Evolutionary conservation across 139 green algal species (phyloP).

Genomic region (Parachlorella kessleri): DNA sequence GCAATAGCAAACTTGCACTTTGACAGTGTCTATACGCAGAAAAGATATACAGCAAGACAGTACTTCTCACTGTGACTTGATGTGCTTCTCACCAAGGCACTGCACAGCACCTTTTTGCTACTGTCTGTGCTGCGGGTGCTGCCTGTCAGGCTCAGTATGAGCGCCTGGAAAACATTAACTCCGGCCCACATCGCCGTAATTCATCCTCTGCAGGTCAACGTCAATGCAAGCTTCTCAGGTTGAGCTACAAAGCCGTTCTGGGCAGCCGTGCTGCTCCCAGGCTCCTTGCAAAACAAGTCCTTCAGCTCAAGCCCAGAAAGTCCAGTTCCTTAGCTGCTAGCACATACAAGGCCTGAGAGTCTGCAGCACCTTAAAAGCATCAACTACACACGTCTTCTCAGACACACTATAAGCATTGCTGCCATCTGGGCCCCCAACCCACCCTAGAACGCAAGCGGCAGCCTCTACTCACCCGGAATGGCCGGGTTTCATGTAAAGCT

Average conservation of each 20-base stretch:
- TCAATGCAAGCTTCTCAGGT: too few species aligned
- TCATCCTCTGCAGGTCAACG: constrained; percentile 16
- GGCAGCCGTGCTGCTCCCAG: too few species aligned
- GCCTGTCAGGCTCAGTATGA: too few species aligned
- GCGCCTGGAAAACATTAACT: neutral
- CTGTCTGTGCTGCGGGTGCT: neutral
- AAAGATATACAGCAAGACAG: neutral
- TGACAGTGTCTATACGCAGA: neutral
- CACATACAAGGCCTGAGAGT: neutral
- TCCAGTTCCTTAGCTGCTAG: neutral
- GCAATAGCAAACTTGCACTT: neutral
- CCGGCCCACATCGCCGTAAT: constrained; percentile 3
- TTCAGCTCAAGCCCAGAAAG: neutral
- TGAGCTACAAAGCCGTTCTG: too few species aligned
- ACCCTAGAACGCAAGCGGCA: neutral
- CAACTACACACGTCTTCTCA: neutral
- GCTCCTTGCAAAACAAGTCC: too few species aligned
- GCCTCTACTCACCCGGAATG: constrained; percentile 6
- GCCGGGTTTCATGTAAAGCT: constrained; percentile 20
- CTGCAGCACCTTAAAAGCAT: neutral
- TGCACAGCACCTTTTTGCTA: neutral
- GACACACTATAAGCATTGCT: too few species aligned
- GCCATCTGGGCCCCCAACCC: neutral
- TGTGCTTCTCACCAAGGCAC: neutral
- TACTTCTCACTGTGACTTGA: neutral